These are phyloP conservation scores for Phytophthora constricta DNA, from an alignment of 352 stramenopile species.

Conservation along the genomic window DNA sequence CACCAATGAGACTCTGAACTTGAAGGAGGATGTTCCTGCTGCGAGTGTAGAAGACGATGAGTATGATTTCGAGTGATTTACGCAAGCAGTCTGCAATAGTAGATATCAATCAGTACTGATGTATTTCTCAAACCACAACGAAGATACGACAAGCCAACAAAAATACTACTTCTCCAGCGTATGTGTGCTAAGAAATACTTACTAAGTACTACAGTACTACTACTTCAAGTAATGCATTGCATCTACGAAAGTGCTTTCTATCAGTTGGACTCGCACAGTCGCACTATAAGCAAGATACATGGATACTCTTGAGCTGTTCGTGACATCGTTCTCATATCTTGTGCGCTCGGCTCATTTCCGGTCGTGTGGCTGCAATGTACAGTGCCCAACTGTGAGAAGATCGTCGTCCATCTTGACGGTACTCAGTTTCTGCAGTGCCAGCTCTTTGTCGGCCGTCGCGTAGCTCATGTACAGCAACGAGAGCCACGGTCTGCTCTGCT, in stretches of 20 bases:
- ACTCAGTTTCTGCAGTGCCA: slow-evolving; percentile 62
- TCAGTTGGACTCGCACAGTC: too few relatives aligned
- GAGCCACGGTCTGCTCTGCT: slow-evolving; percentile 71
- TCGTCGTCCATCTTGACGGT: slow-evolving; percentile 72
- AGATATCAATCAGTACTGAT: too few relatives aligned
- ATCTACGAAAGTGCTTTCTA: too few relatives aligned
- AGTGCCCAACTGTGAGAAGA: slow-evolving; percentile 80
- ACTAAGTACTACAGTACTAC: too few relatives aligned
- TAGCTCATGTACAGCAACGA: slow-evolving; percentile 85
- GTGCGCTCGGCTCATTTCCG: slow-evolving; percentile 25
- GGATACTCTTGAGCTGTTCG: slow-evolving; percentile 18
- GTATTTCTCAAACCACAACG: too few relatives aligned
- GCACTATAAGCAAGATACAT: too few relatives aligned
- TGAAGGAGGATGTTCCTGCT: slow-evolving; percentile 9
- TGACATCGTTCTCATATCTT: slow-evolving; percentile 24
- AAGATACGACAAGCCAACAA: too few relatives aligned
- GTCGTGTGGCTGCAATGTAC: slow-evolving; percentile 71
- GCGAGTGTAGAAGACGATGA: slow-evolving; percentile 27
- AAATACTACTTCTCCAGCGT: too few relatives aligned
- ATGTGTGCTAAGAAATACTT: too few relatives aligned
- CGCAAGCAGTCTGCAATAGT: too few relatives aligned
- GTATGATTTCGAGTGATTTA: slow-evolving; percentile 36
- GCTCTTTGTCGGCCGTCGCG: slow-evolving; percentile 60
- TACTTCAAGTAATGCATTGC: too few relatives aligned
- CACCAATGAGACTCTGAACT: neutral